Percentiles rank a stretch among this genome's conserved stretches.
Evolutionary conservation across 1,139 yeast species (phyloP).

Genomic region (Suhomyces wounanorum): DNA sequence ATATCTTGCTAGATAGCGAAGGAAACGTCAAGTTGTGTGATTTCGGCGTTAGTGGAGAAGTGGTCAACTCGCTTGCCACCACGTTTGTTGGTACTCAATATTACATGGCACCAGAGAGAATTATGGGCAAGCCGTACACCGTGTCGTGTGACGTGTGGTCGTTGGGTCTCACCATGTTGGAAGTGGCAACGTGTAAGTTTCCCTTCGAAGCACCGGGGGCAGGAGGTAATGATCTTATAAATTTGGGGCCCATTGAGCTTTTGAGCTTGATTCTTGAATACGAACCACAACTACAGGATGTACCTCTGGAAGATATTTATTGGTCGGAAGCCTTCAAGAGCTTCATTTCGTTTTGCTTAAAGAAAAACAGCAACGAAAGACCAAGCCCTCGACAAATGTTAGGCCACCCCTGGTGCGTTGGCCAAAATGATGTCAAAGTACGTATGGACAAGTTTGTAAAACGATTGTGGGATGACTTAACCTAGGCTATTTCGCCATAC

Average conservation of each 20-base stretch:
- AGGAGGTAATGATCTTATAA: slow-evolving; percentile 37
- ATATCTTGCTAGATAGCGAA: slow-evolving; percentile 67
- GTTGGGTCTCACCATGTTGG: slow-evolving; percentile 83
- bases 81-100: slow-evolving; percentile 97
- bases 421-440: slow-evolving; percentile 69
- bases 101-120: slow-evolving; percentile 98
- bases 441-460: slow-evolving; percentile 85
- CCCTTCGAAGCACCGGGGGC: slow-evolving; percentile 49
- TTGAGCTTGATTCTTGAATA: slow-evolving; percentile 78
- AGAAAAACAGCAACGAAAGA: slow-evolving; percentile 74
- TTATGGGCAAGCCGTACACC: slow-evolving; percentile 91
- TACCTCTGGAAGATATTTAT: slow-evolving; percentile 68
- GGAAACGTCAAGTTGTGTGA: slow-evolving; percentile 94
- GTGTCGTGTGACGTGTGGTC: slow-evolving; percentile 98
- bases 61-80: slow-evolving; percentile 89
- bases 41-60: slow-evolving; percentile 98
- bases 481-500: neutral
- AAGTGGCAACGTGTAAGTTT: slow-evolving; percentile 86
- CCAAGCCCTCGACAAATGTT: slow-evolving; percentile 95
- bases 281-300: slow-evolving; percentile 77
- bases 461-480: slow-evolving; percentile 67
- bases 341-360: slow-evolving; percentile 78
- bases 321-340: slow-evolving; percentile 87
- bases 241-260: slow-evolving; percentile 78
- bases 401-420: slow-evolving; percentile 85